Evolutionary conservation across 495 filamentous ascomycete species (phyloP).

Genomic region (Lophiotrema nucula): DNA sequence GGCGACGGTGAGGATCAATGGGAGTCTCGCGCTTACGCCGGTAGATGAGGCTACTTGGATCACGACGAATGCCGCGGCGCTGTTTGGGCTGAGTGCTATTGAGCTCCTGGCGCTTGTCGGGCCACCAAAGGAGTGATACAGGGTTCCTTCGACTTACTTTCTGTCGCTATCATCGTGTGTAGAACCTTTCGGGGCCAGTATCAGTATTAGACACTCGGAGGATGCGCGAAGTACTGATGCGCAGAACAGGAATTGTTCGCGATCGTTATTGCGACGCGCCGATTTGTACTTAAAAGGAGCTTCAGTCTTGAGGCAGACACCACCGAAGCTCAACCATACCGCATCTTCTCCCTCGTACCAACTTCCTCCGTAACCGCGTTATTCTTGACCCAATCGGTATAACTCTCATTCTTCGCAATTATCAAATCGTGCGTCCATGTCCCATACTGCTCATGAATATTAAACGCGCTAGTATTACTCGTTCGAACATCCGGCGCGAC

Average conservation of each 20-base stretch:
- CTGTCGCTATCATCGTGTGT: too few relatives aligned
- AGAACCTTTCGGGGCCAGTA: too few relatives aligned
- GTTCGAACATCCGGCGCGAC: not conserved
- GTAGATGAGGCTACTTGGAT: slow-evolving; percentile 17
- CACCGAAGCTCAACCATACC: too few relatives aligned
- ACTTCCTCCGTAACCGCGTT: too few relatives aligned
- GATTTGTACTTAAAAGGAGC: too few relatives aligned
- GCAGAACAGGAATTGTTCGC: too few relatives aligned
- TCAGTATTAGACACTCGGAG: too few relatives aligned
- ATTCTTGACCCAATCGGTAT: slow-evolving; percentile 4
- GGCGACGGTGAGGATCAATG: slow-evolving; percentile 1
- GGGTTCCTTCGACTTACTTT: too few relatives aligned
- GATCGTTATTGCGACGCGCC: too few relatives aligned
- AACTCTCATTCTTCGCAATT: slow-evolving; percentile 11
- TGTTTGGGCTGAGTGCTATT: slow-evolving; percentile 13
- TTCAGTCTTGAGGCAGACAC: too few relatives aligned
- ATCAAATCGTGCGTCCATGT: slow-evolving; percentile 23
- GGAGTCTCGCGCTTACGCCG: slow-evolving; percentile 5
- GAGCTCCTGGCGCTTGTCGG: slow-evolving; percentile 17
- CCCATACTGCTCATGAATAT: slow-evolving; percentile 21
- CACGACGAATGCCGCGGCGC: slow-evolving; percentile 15
- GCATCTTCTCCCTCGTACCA: too few relatives aligned
- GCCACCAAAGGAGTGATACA: not conserved
- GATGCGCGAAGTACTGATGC: too few relatives aligned
- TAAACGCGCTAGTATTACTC: slow-evolving; percentile 17